Base-by-base conservation (phyloP, 2,329 filamentous ascomycete species). In the Claviceps sp. region DNA sequence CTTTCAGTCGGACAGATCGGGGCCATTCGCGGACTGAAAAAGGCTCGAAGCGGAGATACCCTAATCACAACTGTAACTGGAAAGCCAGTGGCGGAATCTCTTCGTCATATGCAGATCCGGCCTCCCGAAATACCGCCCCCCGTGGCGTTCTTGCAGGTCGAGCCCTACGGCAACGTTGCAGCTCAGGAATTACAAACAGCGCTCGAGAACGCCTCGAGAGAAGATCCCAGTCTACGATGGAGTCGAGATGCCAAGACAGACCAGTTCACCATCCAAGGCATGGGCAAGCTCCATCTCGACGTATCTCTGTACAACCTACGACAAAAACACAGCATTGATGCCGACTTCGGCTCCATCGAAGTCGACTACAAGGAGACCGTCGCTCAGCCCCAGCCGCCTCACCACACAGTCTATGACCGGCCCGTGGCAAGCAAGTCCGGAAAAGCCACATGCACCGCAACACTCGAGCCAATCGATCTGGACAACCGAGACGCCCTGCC, bases 241-340 rank as follows among this genome's bases (percentile, higher is more conserved):
- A 86, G 77, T 38, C 75, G 87, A 34, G 88, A 97, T 60, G 82
- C 91, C 55, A 93, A 96, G 65, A 90, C 88, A 1, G 93, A 93
- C 2, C 89, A 95, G 62, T 96, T 93, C 47, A 84, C 95, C 37
- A 76, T 98, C 0, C 90, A 90, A 50, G 93, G 93, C 4, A 97
- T 98, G 93, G 93, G 93, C 7, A 88, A 95, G 61, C 77, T 98
- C 30, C 93, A 98, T 67, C 76, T 98, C 1, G 93, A 98, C 61
- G 93, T 98, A 48, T 90, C 91, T 0, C 75, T 88, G 48, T 88
- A 97, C 66, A 81, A 90, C 44, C 79, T 98, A 9, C 82, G 93
- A 57, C 86, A 88, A 50, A 88, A 95, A 62, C 84, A 96, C 69
- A 95, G 93, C 65, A 88, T 77, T 74, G 66, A 95, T 81, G 76